Base-by-base conservation (phyloP, 1,139 yeast species). In the Scheffersomyces titani region DNA sequence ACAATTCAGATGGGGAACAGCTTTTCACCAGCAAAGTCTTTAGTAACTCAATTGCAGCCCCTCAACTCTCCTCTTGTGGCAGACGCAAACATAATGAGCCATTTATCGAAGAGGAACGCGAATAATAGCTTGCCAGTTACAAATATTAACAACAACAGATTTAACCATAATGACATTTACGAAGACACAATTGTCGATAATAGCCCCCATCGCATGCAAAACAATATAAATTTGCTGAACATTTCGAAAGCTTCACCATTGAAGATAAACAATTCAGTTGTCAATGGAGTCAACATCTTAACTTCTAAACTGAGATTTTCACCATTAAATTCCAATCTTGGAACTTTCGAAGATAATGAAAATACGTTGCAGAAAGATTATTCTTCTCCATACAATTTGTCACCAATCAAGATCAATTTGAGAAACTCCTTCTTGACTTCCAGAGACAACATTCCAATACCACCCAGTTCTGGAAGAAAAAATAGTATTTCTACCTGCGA, bases 41-140 rank as follows among this genome's bases (percentile, higher is more conserved):
- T 61, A 21, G 60, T 59, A 1, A 54, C 65, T 16, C 70, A 65
- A 47, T 59, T 75, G 36, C 73, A 67, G 55, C 79, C 80, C 3
- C 69, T 76, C 49, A 68, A 70, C 52, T 65, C 74, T 0, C 78
- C 80, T 1, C 64, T 75, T 45, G 56, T 59, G 20, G 59, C 61
- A 5, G 22, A n/a, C 19, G 16, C 19, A 19, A 19, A 19, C 49
- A 30, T 3, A 9, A 30, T 30, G 40, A 30, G 16, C 40, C 40
- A 7, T 11, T 6, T 6, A 6, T 30, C 40, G 13, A 30, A 30
- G 11, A 30, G 16, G 40, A 30, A 30, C 16, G 9, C 13, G 16
- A 30, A 30, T 30, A 6, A 30, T 30, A 30, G 3, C 40, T 30
- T 30, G 40, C 40, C 9, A 30, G 40, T 30, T 30, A 6, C 40